Percentiles rank a stretch among this genome's conserved stretches.
Conservation (phyloP, 2,329 filamentous ascomycete genomes). For the Aureobasidium subglaciale region DNA sequence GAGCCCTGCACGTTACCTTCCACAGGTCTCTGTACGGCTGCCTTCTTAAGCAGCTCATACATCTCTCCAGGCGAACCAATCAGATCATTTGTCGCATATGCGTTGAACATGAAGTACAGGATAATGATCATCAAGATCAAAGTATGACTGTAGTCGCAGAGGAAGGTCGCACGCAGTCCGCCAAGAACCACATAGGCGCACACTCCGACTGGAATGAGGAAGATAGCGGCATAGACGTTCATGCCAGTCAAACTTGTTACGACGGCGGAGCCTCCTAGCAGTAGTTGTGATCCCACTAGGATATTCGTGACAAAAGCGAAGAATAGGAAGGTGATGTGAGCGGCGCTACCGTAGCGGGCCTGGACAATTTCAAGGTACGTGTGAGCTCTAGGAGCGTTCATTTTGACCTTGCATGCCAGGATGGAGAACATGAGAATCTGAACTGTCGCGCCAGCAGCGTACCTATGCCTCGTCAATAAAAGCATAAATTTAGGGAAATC, state of each 20-base stretch:
- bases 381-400: conserved; percentile 32
- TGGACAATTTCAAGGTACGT: conserved; percentile 36
- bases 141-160: conserved; percentile 35
- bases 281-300: conserved; percentile 36
- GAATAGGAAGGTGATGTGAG: conserved; percentile 35
- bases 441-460: conserved; percentile 35
- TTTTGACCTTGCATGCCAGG: conserved; percentile 35
- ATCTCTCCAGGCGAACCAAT: conserved; percentile 34
- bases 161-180: conserved; percentile 37
- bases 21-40: conserved; percentile 31
- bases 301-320: conserved; percentile 39
- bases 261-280: conserved; percentile 38
- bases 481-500: background rate
- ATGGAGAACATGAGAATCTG: conserved; percentile 38
- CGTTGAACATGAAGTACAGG: conserved; percentile 38
- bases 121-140: conserved; percentile 38
- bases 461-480: conserved; percentile 20
- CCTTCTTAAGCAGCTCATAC: conserved; percentile 35
- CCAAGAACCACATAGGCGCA: conserved; percentile 32
- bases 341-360: conserved; percentile 29
- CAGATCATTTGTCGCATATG: conserved; percentile 33
- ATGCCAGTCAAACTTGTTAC: conserved; percentile 38
- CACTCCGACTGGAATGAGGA: conserved; percentile 37
- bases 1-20: conserved; percentile 34
- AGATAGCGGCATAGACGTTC: conserved; percentile 38